Evolutionary conservation across 331 rosid species (phyloP).

Genomic region (Cydonia oblonga): DNA sequence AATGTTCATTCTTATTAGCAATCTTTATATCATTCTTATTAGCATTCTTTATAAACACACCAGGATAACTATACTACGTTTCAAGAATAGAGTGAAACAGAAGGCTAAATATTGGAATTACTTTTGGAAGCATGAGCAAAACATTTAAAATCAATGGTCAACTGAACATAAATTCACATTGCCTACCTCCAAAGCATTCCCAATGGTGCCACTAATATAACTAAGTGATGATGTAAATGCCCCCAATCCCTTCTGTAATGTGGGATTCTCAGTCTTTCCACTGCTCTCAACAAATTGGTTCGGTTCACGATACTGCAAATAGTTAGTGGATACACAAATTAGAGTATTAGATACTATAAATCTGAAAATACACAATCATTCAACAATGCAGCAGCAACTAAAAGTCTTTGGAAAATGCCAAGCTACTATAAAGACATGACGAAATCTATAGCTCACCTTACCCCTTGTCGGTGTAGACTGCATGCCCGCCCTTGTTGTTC

Average conservation of each 20-base stretch:
- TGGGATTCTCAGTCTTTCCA: conserved; percentile 50
- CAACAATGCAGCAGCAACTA: conserved; percentile 10
- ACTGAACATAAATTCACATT: neutral
- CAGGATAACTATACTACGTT: neutral
- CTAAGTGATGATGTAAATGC: conserved; percentile 77
- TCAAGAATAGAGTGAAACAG: neutral
- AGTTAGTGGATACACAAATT: conserved; percentile 6
- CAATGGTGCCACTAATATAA: conserved; percentile 76
- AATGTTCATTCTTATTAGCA: neutral
- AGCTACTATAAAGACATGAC: neutral
- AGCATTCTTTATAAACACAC: neutral
- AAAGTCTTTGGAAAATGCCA: neutral
- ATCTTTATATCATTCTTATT: neutral
- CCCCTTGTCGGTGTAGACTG: conserved; percentile 38
- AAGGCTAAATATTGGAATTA: neutral
- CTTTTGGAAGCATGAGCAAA: neutral
- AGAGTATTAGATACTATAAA: conserved; percentile 11
- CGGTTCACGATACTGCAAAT: conserved; percentile 37
- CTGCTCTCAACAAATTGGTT: conserved; percentile 40
- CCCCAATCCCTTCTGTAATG: conserved; percentile 60
- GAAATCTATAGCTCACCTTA: conserved; percentile 41
- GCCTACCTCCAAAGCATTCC: conserved; percentile 90
- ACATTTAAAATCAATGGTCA: neutral
- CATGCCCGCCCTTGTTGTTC: conserved; percentile 26
- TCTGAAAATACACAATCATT: conserved; percentile 1